phyloP scores from a whole-genome alignment of 192 early-diverging fungal species.

The Linnemannia hyalina region DNA sequence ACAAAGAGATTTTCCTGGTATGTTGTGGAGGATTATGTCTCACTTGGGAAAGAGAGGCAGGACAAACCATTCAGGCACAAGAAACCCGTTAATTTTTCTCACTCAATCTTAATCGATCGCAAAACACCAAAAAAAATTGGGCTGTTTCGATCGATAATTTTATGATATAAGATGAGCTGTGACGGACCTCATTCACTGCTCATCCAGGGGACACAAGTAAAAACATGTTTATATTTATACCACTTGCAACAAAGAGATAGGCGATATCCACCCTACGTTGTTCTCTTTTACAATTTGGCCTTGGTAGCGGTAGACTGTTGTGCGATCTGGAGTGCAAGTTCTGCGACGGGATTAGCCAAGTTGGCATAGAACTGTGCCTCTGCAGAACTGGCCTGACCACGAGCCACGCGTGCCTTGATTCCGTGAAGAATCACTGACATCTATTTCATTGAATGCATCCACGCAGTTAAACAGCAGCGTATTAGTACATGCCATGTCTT shows the following conservation, averaged over 20 bases:
- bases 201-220: too few species aligned
- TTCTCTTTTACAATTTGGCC: slow-evolving; percentile 38
- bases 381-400: slow-evolving; percentile 89
- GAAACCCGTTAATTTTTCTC: not conserved
- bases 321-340: slow-evolving; percentile 73
- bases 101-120: not conserved
- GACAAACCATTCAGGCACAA: not conserved
- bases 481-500: not conserved
- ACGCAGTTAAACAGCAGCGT: not conserved
- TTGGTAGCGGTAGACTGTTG: slow-evolving; percentile 42
- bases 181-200: too few species aligned
- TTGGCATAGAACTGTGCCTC: slow-evolving; percentile 59
- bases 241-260: not conserved
- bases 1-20: too few species aligned
- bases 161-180: too few species aligned
- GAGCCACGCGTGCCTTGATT: slow-evolving; percentile 87
- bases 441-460: slow-evolving; percentile 16
- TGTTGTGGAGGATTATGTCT: too few species aligned
- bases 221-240: not conserved
- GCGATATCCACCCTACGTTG: too few species aligned
- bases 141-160: too few species aligned
- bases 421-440: slow-evolving; percentile 89
- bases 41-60: too few species aligned
- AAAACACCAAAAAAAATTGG: too few species aligned
- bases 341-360: slow-evolving; percentile 62